phyloP scores from a whole-genome alignment of 2,329 filamentous ascomycete genomes.

The Ophiostoma sp. region DNA sequence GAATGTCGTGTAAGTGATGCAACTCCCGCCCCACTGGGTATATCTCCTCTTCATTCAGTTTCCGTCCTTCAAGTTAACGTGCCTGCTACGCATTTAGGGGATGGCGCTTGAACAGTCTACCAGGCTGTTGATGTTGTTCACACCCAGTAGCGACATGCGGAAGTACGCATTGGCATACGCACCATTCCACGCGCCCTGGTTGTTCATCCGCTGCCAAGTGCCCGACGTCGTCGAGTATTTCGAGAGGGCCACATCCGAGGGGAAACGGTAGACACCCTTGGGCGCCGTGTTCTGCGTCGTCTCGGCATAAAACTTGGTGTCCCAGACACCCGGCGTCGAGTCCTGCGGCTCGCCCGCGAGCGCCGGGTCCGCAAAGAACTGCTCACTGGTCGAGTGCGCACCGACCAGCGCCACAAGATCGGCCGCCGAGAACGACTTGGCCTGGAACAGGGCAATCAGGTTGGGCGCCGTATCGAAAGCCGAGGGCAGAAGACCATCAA shows the following conservation, averaged over 20 bases:
- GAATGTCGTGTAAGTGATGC: constrained; percentile 6
- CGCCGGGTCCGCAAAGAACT: constrained; percentile 46
- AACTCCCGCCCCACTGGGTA: not conserved
- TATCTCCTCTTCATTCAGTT: not conserved
- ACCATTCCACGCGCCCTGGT: constrained; percentile 45
- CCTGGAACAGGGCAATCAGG: constrained; percentile 49
- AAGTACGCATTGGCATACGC: constrained; percentile 56
- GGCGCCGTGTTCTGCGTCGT: constrained; percentile 37
- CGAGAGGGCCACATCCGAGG: constrained; percentile 45
- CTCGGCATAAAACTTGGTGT: constrained; percentile 51
- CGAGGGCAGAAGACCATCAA: constrained; percentile 46
- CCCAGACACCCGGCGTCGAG: constrained; percentile 51
- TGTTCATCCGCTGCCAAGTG: constrained; percentile 42
- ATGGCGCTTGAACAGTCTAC: constrained; percentile 51
- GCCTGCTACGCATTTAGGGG: not conserved
- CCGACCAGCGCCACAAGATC: constrained; percentile 57
- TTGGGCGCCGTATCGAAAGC: constrained; percentile 42
- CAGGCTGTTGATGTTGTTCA: constrained; percentile 56
- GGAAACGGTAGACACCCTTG: constrained; percentile 42
- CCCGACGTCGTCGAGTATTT: constrained; percentile 39
- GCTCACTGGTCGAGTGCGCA: constrained; percentile 52
- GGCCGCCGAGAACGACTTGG: constrained; percentile 51
- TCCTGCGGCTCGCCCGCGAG: constrained; percentile 47
- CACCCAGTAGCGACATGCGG: constrained; percentile 55
- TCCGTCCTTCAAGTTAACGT: not conserved